Conservation (phyloP, 441 rosid genomes). For the Viola pubescens region DNA sequence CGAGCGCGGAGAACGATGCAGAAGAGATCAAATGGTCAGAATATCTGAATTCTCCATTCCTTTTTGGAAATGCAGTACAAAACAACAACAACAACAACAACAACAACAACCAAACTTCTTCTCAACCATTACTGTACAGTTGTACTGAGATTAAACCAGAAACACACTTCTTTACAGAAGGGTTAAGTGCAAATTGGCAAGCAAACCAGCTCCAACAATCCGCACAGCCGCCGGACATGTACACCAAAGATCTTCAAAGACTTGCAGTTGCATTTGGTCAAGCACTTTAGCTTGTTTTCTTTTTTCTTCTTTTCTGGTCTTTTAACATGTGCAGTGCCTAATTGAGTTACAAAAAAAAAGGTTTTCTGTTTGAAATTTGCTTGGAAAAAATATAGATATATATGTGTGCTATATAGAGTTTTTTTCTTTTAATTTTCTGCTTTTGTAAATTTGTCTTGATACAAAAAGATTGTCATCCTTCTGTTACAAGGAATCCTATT, state of each 20-base stretch:
- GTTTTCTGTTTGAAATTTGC: conserved; percentile 3
- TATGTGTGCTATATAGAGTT: conserved; percentile 16
- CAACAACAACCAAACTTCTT: conserved; percentile 27
- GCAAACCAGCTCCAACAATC: conserved; percentile 32
- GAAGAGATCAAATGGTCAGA: conserved; percentile 67
- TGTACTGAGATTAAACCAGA: conserved; percentile 33
- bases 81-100: neutral
- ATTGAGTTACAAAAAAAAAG: conserved; percentile 6
- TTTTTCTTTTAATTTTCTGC: conserved; percentile 1
- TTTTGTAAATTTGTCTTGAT: neutral
- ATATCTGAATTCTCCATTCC: conserved; percentile 39
- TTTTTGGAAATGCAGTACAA: conserved; percentile 34
- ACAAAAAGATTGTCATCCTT: neutral
- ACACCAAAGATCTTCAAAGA: conserved; percentile 43
- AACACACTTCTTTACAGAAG: conserved; percentile 30
- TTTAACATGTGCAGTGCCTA: conserved; percentile 25
- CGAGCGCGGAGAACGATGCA: conserved; percentile 19
- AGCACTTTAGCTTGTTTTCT: conserved; percentile 28
- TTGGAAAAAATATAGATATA: conserved; percentile 1
- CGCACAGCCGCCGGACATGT: conserved; percentile 30
- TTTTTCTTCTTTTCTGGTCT: neutral
- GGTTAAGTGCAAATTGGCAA: conserved; percentile 30
- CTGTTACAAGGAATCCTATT: no score
- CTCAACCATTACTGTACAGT: conserved; percentile 27
- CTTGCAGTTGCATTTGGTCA: conserved; percentile 55